phyloP scores from a whole-genome alignment of 768 basidiomycete species.

The Tylopilus sp. region DNA sequence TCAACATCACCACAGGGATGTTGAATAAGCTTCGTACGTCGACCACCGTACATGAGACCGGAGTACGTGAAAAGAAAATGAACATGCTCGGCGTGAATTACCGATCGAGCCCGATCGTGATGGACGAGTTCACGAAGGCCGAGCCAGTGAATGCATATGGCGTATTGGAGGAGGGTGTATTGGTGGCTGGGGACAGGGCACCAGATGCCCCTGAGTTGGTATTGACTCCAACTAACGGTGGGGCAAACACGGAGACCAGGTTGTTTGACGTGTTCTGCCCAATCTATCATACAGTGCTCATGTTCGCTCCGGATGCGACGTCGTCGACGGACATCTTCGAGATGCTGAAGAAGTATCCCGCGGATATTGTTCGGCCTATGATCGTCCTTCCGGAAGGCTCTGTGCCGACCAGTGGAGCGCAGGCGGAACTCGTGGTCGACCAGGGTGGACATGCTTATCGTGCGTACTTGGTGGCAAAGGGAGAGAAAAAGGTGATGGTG shows the following conservation, averaged over 20 bases:
- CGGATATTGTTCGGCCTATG: slow-evolving; percentile 2
- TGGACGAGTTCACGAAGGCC: too few relatives aligned
- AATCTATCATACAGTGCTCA: slow-evolving; percentile 26
- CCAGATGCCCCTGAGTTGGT: slow-evolving; percentile 40
- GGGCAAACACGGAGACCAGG: not conserved
- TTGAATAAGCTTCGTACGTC: slow-evolving; percentile 1
- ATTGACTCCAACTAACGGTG: slow-evolving; percentile 19
- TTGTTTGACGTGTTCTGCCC: slow-evolving; percentile 26
- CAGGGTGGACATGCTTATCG: slow-evolving; percentile 36
- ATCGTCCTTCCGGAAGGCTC: slow-evolving; percentile 12
- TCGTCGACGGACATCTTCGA: slow-evolving; percentile 8
- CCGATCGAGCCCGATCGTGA: slow-evolving; percentile 19
- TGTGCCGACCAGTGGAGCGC: not conserved
- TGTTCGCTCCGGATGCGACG: slow-evolving; percentile 20
- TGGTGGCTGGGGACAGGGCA: slow-evolving; percentile 44
- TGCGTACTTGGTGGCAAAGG: slow-evolving; percentile 34
- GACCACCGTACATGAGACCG: not conserved
- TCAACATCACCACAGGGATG: slow-evolving; percentile 35
- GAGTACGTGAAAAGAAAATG: slow-evolving; percentile 4
- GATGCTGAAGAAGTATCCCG: slow-evolving; percentile 4
- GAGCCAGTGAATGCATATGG: too few relatives aligned
- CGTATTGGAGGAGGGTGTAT: slow-evolving; percentile 16
- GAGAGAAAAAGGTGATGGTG: slow-evolving; percentile 33
- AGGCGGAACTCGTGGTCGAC: slow-evolving; percentile 37
- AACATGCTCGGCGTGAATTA: slow-evolving; percentile 36